phyloP scores from a whole-genome alignment of 2,329 filamentous ascomycete species.

The Penicillium sp. region DNA sequence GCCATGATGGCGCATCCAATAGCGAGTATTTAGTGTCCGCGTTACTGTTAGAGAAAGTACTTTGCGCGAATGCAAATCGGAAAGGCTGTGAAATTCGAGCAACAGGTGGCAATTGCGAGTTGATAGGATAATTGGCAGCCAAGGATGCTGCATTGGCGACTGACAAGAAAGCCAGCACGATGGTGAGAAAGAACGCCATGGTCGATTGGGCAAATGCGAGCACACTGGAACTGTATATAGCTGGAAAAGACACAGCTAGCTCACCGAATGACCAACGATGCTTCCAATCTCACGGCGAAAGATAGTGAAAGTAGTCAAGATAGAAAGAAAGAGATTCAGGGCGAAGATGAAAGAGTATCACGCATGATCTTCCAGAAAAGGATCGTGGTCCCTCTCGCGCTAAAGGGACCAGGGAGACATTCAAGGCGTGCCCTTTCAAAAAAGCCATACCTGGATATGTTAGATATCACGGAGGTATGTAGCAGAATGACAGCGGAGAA shows the following conservation, averaged over 20 bases:
- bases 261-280: slow-evolving; percentile 12
- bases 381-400: slow-evolving; percentile 26
- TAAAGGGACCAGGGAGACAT: slow-evolving; percentile 37
- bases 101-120: slow-evolving; percentile 78
- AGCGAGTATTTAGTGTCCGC: slow-evolving; percentile 65
- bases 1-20: slow-evolving; percentile 66
- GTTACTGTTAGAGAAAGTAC: slow-evolving; percentile 67
- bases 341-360: slow-evolving; percentile 21
- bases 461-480: slow-evolving; percentile 40
- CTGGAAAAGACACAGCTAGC: slow-evolving; percentile 17
- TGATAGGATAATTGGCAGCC: slow-evolving; percentile 67
- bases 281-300: slow-evolving; percentile 2
- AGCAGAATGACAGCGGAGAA: slow-evolving; percentile 31
- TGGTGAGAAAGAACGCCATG: slow-evolving; percentile 31
- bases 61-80: slow-evolving; percentile 45
- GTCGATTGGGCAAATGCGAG: slow-evolving; percentile 20
- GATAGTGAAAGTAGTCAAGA: slow-evolving; percentile 11
- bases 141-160: slow-evolving; percentile 37
- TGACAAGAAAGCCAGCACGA: slow-evolving; percentile 29
- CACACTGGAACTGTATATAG: slow-evolving; percentile 14
- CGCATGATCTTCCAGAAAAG: slow-evolving; percentile 23
- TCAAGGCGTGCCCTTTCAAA: slow-evolving; percentile 35
- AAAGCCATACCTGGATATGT: slow-evolving; percentile 44
- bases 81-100: slow-evolving; percentile 64
- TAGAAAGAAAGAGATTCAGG: slow-evolving; percentile 16